Conservation (phyloP, 441 rosid genomes). For the Gossypium gossypioides region DNA sequence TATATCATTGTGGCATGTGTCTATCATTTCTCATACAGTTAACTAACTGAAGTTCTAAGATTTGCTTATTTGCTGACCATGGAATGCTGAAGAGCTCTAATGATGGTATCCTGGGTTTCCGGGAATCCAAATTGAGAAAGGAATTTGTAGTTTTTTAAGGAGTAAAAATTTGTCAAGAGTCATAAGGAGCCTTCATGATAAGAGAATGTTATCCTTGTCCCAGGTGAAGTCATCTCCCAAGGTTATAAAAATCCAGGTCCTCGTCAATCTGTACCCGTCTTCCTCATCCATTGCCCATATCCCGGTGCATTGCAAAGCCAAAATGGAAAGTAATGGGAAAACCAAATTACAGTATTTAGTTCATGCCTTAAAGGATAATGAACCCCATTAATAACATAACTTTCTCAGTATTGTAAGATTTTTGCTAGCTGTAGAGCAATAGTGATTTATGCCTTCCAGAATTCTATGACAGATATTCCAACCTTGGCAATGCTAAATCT, state of each 20-base stretch:
- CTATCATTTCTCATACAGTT: not conserved
- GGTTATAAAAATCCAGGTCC: not conserved
- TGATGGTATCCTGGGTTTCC: not conserved
- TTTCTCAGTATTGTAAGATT: not conserved
- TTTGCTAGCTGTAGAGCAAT: not conserved
- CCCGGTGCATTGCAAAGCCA: not conserved
- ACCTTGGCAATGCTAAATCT: not conserved
- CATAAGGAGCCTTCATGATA: not conserved
- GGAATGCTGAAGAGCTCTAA: not conserved
- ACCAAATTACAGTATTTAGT: not conserved
- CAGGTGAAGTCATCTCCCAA: too few species aligned
- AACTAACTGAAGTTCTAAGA: not conserved
- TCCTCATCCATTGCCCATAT: not conserved
- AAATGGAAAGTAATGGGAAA: not conserved
- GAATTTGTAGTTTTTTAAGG: not conserved
- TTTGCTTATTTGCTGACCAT: not conserved
- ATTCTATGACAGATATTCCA: not conserved
- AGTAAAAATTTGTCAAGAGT: not conserved
- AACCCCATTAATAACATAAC: not conserved
- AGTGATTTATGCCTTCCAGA: not conserved
- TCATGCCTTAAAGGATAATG: not conserved
- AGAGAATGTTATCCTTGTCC: too few species aligned
- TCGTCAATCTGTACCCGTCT: not conserved
- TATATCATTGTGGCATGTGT: not conserved
- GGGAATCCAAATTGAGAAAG: not conserved